These are phyloP conservation scores for Mycena indigotica DNA, from an alignment of 768 basidiomycete species.

Conservation along the genomic window DNA sequence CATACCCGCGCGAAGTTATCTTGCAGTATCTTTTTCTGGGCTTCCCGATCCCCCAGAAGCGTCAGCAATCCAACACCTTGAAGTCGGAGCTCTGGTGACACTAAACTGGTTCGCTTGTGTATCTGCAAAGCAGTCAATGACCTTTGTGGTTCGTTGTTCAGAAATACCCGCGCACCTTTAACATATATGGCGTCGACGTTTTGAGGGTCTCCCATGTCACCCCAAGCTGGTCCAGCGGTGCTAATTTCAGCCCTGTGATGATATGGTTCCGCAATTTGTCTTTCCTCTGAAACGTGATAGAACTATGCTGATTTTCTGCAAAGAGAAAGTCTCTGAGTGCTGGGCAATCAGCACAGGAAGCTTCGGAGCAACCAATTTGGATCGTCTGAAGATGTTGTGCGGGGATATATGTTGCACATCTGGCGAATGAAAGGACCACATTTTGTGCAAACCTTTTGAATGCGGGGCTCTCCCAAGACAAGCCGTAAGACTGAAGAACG, in stretches of 20 bases:
- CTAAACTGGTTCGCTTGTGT: background rate
- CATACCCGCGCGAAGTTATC: background rate
- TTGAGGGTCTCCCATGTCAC: conserved; percentile 1
- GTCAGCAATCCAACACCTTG: background rate
- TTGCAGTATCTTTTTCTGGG: background rate
- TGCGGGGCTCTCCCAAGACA: background rate
- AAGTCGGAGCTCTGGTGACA: background rate
- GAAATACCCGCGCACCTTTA: background rate
- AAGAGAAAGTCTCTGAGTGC: background rate
- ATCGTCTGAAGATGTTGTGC: too few relatives aligned
- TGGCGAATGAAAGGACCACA: too few relatives aligned
- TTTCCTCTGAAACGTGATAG: background rate
- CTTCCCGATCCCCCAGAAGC: background rate
- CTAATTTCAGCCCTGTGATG: background rate
- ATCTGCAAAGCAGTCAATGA: background rate
- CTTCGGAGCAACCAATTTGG: background rate
- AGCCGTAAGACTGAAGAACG: background rate
- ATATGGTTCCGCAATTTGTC: background rate
- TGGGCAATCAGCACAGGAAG: background rate
- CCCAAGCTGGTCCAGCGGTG: background rate
- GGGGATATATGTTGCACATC: too few relatives aligned
- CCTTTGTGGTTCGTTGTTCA: too few relatives aligned
- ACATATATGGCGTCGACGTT: background rate
- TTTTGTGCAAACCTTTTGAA: background rate
- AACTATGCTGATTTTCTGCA: background rate